phyloP scores from a whole-genome alignment of 2,329 filamentous ascomycete species.

The Alternaria tenuissima region DNA sequence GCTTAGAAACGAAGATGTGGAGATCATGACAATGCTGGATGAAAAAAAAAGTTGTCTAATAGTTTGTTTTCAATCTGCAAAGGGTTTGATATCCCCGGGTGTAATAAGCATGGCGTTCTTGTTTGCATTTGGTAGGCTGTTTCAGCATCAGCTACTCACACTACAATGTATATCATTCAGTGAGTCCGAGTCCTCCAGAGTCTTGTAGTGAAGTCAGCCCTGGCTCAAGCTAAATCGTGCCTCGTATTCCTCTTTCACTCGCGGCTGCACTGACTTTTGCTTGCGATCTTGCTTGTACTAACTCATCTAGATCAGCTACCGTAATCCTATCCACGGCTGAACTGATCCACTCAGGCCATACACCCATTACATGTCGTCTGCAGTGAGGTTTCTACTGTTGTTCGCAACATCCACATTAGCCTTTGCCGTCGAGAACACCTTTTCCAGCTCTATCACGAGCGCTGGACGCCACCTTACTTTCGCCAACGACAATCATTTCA shows the following conservation, averaged over 20 bases:
- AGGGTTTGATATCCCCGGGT: constrained; percentile 7
- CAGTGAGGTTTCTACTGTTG: not conserved
- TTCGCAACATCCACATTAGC: not conserved
- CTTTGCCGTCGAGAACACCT: not conserved
- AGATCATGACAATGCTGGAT: not conserved
- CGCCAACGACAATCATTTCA: not conserved
- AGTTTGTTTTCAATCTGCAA: constrained; percentile 1
- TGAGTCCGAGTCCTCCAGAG: not conserved
- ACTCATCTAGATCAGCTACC: no score
- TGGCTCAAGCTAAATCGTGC: not conserved
- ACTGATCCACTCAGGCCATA: not conserved
- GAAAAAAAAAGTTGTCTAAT: not conserved
- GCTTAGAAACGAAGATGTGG: constrained; percentile 5
- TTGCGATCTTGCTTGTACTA: not conserved
- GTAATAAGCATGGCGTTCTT: constrained; percentile 10
- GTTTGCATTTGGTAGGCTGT: constrained; percentile 13
- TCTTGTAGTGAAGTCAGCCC: not conserved
- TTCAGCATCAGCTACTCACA: constrained; percentile 1
- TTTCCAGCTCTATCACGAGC: not conserved
- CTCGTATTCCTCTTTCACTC: not conserved
- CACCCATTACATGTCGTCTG: not conserved
- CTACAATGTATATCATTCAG: not conserved
- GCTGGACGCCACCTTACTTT: not conserved
- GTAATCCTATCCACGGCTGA: not conserved
- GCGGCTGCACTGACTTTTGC: not conserved